Base-by-base conservation (phyloP, 306 rosid species). In the Casuarina equisetifolia region DNA sequence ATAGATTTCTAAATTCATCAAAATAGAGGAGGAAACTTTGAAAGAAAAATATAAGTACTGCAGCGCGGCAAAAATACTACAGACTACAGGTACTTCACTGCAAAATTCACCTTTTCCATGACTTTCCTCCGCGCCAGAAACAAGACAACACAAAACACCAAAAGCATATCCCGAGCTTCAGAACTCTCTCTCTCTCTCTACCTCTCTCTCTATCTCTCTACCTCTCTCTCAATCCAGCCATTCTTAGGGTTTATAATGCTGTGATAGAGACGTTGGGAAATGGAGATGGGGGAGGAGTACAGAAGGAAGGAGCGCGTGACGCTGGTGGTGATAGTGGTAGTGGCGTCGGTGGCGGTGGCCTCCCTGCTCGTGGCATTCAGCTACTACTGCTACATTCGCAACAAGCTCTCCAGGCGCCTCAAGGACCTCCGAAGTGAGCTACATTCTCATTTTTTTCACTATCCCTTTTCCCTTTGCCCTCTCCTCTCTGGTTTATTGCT, bases 361-460 rank as follows among this genome's bases (percentile, higher is more conserved):
- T 86, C 97, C 1, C 57, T 91, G 80, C 81, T 91, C 46, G 90
- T 91, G 61, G 96, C 97, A 38, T 82, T 92, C 78, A 82, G 91
- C 80, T 95, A 95, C 88, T 95, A 95, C 76, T 92, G 97, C 86
- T 90, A 92, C 82, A 91, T 95, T 63, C 84, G 87, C 80, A 84
- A 81, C 84, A 88, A 92, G 79, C 89, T 95, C 80, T 78, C 97
- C 73, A 88, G 81, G 63, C 92, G 86, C 74, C 90, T 84, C 53
- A 82, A 81, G 78, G 71, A 46, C 82, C 83, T 69, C 54, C 82
- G 85, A 76, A 85, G 98, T 94, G 66, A 82, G 88, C 77, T 19
- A 4, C 67, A 15, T 53, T 74, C 16, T 52, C 12, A 4, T 38
- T 62, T 64, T 66, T 5, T 66, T 66, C 71, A 2, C 25, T 39